Base-by-base conservation (phyloP, 208 protist genomes). In the Paratrypanosoma confusum region DNA sequence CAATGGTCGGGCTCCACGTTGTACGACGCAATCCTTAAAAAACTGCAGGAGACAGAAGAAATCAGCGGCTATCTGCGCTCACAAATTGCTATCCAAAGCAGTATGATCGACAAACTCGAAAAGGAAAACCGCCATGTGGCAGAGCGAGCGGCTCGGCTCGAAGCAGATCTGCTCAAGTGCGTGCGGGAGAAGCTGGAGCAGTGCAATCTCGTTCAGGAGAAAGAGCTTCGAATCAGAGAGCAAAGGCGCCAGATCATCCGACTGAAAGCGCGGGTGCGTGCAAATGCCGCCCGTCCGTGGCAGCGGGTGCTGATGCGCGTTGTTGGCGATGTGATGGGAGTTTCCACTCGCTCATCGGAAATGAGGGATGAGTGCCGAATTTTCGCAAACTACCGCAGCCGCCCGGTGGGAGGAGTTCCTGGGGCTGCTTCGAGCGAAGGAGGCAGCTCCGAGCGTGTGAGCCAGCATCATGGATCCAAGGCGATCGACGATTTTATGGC, bases 221-320 rank as follows among this genome's bases (percentile, higher is more conserved):
- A 74, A 51, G 61, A 81, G 50, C 33, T 81, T n/a, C 49, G 61
- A 3, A 42, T 90, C 3, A 47, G 63, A 7, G 65, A 82, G 26
- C 48, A 70, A 14, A 66, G 75, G 17, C 60, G 71, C 3, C 64
- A 57, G 14, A 72, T 89, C 21, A 35, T 37, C 1, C 83, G 80
- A 47, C 65, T 90, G 31, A 87, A 83, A 44, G 84, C 76, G 14
- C 71, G 80, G 16, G 47, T 93, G 22, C 83, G 83, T 16, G 76
- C 71, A 14, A 79, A 93, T 42, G 55, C 66, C 16, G 61, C 79
- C 27, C 70, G 83, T 8, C 83, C 79, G 18, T 93, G 83, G 80
- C 79, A 89, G 50, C 57, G 56, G 16, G 63, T 64, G 16, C 47
- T 85, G 23, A 40, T 93, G 46, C 76, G 83, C 37, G 58, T 90